Percentiles rank a stretch among this genome's conserved stretches.
Conservation (phyloP, 225 moss, liverwort and hornwort species). For the Pleurozium schreberi region DNA sequence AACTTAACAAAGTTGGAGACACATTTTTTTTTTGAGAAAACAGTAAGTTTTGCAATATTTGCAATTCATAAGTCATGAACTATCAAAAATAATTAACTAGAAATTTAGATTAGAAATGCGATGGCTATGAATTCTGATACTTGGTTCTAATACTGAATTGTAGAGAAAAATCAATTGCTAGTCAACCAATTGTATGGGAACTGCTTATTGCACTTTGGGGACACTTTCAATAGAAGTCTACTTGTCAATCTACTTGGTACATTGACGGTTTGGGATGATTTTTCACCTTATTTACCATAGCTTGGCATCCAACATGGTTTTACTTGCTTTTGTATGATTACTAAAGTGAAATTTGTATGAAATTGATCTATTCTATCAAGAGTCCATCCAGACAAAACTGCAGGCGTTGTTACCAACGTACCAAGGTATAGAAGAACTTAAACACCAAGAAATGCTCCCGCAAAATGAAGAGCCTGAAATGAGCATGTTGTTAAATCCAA, state of each 20-base stretch:
- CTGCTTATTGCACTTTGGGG: neutral
- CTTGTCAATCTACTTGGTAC: neutral
- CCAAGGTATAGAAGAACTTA: neutral
- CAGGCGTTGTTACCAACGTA: neutral
- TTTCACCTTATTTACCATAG: neutral
- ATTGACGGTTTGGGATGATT: accelerated
- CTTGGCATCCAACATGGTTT: neutral
- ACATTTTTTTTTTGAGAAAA: no score
- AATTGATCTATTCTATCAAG: neutral
- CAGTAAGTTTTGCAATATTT: accelerated
- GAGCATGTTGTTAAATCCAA: neutral
- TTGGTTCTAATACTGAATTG: accelerated
- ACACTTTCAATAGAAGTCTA: neutral
- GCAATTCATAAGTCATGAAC: no score
- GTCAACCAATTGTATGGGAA: neutral
- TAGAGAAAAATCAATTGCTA: neutral
- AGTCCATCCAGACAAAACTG: neutral
- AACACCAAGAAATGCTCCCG: neutral
- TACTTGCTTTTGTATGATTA: accelerated
- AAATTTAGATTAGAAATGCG: neutral
- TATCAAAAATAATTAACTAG: neutral
- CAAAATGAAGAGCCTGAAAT: neutral
- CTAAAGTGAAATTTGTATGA: neutral
- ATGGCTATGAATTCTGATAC: neutral
- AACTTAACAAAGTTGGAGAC: neutral